Evolutionary conservation across 139 green algal species (phyloP), one percentile per base, ranked within the genome.

Genomic region (Mychonastes homosphaera): DNA sequence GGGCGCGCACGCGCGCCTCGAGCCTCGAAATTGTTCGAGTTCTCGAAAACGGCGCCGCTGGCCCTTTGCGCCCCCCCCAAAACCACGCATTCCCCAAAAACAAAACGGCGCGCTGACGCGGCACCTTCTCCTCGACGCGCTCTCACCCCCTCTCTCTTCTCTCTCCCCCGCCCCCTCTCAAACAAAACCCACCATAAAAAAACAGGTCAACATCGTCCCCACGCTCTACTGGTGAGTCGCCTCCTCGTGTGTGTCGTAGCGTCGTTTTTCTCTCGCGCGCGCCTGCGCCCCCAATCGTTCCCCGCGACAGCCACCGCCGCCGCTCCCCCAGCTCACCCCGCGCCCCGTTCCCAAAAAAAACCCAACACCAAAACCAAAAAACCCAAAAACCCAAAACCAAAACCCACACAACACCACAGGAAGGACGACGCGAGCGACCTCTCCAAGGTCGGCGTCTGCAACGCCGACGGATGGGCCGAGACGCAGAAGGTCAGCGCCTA

Each of bases 141-240:
- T 5, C 8, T n/a, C 10, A 48, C 23, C 6, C 41, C 41, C 7
- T 18, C 41, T 6, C 41, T n/a, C 41, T 15, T 18, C 9, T 13
- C 5, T n/a, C 10, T 48, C 10, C 8, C 41, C 41, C 41, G 24
- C 41, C 41, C 41, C 41, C 6, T 13, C 41, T n/a, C 41, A 9
- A 48, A 18, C 41, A 9, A 16, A 51, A 51, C 41, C 41, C 41
- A 18, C 6, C 10, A 18, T n/a, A 18, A 9, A 48, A 18, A 18
- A 9, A 16, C 50, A 51, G 26, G 49, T 67, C 30, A 44, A 61
- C 36, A 45, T 67, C 21, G 61, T 67, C 21, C 61, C 61, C 39
- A 67, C 61, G 7, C 61, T 49, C 29, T 67, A 67, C 61, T 67
- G 50, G 51, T n/a, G n/a, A n/a, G n/a, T n/a, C n/a, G n/a, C n/a